Percentiles rank a stretch among this genome's conserved stretches.
Conservation (phyloP, 352 stramenopile genomes). For the Globisporangium acanthophoron region DNA sequence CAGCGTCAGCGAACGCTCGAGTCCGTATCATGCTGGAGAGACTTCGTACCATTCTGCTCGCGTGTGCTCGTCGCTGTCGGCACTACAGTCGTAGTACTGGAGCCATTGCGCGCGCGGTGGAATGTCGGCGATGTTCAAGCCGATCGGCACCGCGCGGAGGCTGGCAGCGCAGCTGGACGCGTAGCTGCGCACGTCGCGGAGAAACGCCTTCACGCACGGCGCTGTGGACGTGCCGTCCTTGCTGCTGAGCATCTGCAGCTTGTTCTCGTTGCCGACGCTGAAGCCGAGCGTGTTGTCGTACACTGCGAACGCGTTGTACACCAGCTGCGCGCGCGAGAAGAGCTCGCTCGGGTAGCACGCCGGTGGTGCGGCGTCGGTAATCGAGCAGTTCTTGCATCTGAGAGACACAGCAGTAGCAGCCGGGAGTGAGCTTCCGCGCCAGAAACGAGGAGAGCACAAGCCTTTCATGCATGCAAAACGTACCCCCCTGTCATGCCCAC, state of each 20-base stretch:
- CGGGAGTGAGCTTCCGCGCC: no score
- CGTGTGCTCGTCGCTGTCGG: constrained; percentile 37
- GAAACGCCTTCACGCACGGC: constrained; percentile 65
- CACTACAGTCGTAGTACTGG: constrained; percentile 67
- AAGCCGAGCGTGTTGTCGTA: constrained; percentile 73
- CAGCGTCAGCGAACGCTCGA: no score
- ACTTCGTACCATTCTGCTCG: constrained; percentile 46
- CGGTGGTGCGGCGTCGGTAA: constrained; percentile 32
- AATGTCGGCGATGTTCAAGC: constrained; percentile 68
- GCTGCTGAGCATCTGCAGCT: constrained; percentile 45
- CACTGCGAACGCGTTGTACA: constrained; percentile 71
- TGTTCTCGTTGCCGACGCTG: constrained; percentile 68
- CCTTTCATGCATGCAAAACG: no score
- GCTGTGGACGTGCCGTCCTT: constrained; percentile 35
- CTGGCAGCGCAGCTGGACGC: constrained; percentile 27
- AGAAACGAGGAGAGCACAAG: no score
- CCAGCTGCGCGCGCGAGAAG: constrained; percentile 48
- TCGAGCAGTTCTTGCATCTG: constrained; percentile 50
- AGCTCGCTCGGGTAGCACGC: constrained; percentile 47
- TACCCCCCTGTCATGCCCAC: constrained; percentile 50
- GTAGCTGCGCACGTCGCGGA: constrained; percentile 55
- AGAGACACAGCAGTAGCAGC: no score
- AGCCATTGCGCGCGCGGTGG: constrained; percentile 54
- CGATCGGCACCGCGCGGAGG: constrained; percentile 60
- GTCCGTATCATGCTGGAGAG: no score